Conservation (phyloP, 106 monocot genomes). For the Chionographis japonica region DNA sequence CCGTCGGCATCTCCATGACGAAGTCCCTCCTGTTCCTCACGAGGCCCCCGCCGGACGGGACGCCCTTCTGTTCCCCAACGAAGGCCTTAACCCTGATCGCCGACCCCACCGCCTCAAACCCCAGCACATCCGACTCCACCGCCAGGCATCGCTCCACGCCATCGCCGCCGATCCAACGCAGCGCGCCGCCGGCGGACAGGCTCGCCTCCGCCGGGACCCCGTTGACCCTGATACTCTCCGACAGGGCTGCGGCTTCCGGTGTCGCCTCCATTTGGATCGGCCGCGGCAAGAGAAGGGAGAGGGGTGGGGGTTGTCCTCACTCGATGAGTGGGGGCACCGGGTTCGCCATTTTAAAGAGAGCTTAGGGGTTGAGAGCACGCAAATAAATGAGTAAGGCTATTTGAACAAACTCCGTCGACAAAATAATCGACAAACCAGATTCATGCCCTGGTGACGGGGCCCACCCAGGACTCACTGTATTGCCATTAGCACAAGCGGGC, state of each 20-base stretch:
- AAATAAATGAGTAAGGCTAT: no score
- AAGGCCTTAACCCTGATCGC: conserved; percentile 41
- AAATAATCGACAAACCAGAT: no score
- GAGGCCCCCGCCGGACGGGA: background rate
- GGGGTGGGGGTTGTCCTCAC: background rate
- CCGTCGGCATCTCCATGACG: conserved; percentile 50
- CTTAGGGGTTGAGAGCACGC: no score
- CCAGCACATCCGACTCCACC: conserved; percentile 65
- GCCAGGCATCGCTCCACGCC: conserved; percentile 25
- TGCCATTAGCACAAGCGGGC: no score
- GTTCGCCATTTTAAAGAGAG: no score
- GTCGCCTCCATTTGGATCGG: background rate
- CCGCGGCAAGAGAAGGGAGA: no score
- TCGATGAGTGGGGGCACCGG: background rate
- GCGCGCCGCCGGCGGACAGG: conserved; percentile 26
- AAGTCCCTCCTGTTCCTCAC: conserved; percentile 54
- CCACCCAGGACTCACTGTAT: no score
- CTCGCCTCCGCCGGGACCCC: conserved; percentile 36
- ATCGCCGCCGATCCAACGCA: conserved; percentile 35
- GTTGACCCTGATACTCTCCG: conserved; percentile 36
- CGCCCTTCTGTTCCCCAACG: conserved; percentile 2
- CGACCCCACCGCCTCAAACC: conserved; percentile 37
- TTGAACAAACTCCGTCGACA: no score
- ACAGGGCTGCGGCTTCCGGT: background rate
- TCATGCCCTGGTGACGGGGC: no score